Evolutionary conservation across 331 rosid genomes (phyloP).

Genomic region (Quercus lobata): DNA sequence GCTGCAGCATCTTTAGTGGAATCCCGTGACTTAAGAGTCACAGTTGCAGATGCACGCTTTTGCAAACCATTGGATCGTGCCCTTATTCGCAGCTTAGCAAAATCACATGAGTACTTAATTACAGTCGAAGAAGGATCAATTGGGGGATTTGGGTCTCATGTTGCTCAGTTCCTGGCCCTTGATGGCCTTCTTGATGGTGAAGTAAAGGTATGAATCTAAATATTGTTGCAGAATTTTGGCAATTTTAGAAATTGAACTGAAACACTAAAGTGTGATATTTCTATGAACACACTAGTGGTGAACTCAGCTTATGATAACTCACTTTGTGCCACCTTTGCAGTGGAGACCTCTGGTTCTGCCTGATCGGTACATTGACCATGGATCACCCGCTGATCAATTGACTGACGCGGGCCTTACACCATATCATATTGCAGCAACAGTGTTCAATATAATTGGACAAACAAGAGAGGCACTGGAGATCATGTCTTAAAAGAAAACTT

Average conservation of each 20-base stretch:
- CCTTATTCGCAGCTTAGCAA: conserved; percentile 74
- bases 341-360: conserved; percentile 99
- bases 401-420: conserved; percentile 76
- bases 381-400: conserved; percentile 75
- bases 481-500: conserved; percentile 47
- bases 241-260: not conserved
- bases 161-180: conserved; percentile 89
- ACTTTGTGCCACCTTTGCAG: conserved; percentile 37
- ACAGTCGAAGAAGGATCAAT: conserved; percentile 97
- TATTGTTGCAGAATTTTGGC: not conserved
- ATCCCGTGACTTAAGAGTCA: conserved; percentile 53
- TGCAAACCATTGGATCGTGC: conserved; percentile 86
- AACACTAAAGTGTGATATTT: not conserved
- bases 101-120: conserved; percentile 73
- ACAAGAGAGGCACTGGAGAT: conserved; percentile 82
- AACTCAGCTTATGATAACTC: conserved; percentile 12
- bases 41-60: conserved; percentile 92
- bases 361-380: conserved; percentile 81
- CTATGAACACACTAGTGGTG: not conserved
- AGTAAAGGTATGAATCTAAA: conserved; percentile 47
- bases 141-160: conserved; percentile 97
- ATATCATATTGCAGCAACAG: conserved; percentile 88
- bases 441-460: conserved; percentile 80
- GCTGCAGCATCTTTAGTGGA: conserved; percentile 62
- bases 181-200: conserved; percentile 93